Evolutionary conservation across 768 basidiomycete species (phyloP), one percentile per base, ranked within the genome.

Genomic region (Boletus pseudo-olivaceus): DNA sequence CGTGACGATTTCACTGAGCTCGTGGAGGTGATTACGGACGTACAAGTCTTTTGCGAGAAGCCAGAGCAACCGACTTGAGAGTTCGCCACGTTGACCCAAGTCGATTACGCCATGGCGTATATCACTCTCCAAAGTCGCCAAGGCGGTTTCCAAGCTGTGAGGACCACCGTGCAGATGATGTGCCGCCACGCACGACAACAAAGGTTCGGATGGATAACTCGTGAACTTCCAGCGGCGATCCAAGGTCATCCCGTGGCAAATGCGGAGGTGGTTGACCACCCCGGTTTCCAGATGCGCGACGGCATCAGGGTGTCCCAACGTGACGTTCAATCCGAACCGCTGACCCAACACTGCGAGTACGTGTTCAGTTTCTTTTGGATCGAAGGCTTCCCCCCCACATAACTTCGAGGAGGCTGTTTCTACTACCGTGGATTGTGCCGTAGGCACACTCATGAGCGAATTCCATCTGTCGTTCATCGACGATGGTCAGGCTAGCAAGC

Each of bases 201-300:
- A 4, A 1, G 57, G 52, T 19, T 60, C 54, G 2, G 58, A 56
- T 40, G 49, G 54, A 39, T 54, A 56, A 15, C 38, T 38, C 14
- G 55, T 56, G 33, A 48, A 47, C n/a, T 27, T 54, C 54, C 58
- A 50, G 14, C 10, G 29, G 19, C 44, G 50, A 47, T 50, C 50
- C 42, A 37, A 30, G 12, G 53, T 54, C 4, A 27, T 49, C 34
- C 9, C 34, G 39, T 40, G 30, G 20, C 49, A 61, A 15, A 61
- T 26, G 14, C 51, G 60, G 7, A 61, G 35, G 37, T 60, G 59
- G 14, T 46, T 56, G 11, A 49, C 48, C 11, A 60, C 49, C 15
- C 23, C 51, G 0, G 10, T 30, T 20, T 57, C 49, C 23, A 51
- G 19, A 33, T 15, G 34, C 34, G 15, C 38, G 38, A 12, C 7